Conservation (phyloP, 345 rosid species). For the Salix purpurea region DNA sequence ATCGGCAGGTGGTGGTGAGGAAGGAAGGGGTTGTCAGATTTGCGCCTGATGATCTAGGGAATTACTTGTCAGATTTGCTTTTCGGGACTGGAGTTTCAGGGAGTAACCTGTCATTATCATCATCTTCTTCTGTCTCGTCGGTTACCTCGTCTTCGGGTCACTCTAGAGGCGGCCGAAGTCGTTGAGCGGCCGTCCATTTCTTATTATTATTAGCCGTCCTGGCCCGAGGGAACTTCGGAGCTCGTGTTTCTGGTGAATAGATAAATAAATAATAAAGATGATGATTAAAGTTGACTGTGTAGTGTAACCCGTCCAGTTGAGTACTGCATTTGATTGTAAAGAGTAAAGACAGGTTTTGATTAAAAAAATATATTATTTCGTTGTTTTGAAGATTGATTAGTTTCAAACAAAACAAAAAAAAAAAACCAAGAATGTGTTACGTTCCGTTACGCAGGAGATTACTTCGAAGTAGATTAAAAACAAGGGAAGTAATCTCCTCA, state of each 20-base stretch:
- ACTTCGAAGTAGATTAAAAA: too few species aligned
- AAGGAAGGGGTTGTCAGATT: conserved; percentile 40
- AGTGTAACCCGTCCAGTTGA: neutral
- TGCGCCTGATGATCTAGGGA: conserved; percentile 61
- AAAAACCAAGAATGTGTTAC: too few species aligned
- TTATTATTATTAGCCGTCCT: neutral
- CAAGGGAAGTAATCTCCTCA: too few species aligned
- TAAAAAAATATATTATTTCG: neutral
- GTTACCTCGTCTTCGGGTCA: neutral
- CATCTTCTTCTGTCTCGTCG: conserved; percentile 12
- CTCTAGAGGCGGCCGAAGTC: conserved; percentile 4
- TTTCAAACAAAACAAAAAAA: too few species aligned
- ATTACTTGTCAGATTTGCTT: conserved; percentile 49
- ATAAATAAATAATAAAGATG: too few species aligned
- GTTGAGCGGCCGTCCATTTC: neutral
- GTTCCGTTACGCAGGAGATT: too few species aligned
- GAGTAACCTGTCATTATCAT: conserved; percentile 31
- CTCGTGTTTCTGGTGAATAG: conserved; percentile 4
- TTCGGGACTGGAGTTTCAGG: conserved; percentile 32
- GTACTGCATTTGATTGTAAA: neutral
- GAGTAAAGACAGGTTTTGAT: neutral
- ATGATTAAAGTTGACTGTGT: neutral
- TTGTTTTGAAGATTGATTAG: neutral
- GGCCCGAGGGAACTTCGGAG: neutral
- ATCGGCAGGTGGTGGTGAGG: conserved; percentile 15